These are phyloP conservation scores for Pythium guiyangense DNA, from an alignment of 352 stramenopile species.

Conservation along the genomic window DNA sequence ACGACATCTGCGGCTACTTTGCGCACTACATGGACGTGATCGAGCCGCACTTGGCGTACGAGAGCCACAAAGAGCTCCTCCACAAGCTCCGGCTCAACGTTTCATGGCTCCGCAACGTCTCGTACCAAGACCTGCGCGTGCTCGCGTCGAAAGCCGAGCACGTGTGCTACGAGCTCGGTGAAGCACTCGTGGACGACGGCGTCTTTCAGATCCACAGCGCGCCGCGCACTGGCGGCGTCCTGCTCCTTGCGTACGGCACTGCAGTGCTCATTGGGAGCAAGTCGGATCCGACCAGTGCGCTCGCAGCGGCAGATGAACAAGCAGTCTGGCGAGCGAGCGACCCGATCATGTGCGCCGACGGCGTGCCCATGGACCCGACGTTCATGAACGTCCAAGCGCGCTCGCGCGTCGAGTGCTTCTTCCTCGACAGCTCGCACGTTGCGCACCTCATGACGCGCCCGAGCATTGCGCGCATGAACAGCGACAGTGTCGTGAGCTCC, in stretches of 20 bases:
- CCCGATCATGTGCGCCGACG: slow-evolving; percentile 21
- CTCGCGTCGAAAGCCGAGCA: slow-evolving; percentile 39
- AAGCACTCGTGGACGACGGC: slow-evolving; percentile 40
- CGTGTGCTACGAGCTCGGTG: slow-evolving; percentile 32
- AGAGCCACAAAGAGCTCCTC: slow-evolving; percentile 47
- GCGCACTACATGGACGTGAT: slow-evolving; percentile 68
- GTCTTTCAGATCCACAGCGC: slow-evolving; percentile 15
- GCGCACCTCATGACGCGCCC: slow-evolving; percentile 7
- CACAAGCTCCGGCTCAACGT: slow-evolving; percentile 33
- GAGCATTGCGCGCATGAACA: slow-evolving; percentile 5
- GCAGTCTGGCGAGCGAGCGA: slow-evolving; percentile 32
- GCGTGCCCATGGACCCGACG: slow-evolving; percentile 11
- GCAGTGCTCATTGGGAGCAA: slow-evolving; percentile 19
- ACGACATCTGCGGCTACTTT: slow-evolving; percentile 58
- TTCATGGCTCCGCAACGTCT: slow-evolving; percentile 32
- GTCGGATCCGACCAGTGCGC: slow-evolving; percentile 3
- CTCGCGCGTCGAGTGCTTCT: slow-evolving; percentile 52
- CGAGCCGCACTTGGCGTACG: slow-evolving; percentile 45
- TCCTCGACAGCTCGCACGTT: slow-evolving; percentile 35
- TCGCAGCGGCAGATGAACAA: slow-evolving; percentile 12
- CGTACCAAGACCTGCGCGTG: slow-evolving; percentile 52
- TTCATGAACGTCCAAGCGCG: slow-evolving; percentile 33
- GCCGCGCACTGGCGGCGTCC: slow-evolving; percentile 22
- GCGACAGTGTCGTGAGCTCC: slow-evolving; percentile 5
- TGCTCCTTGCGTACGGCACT: slow-evolving; percentile 26